phyloP scores from a whole-genome alignment of 1,139 yeast species.

The Waltiozyma sp. region DNA sequence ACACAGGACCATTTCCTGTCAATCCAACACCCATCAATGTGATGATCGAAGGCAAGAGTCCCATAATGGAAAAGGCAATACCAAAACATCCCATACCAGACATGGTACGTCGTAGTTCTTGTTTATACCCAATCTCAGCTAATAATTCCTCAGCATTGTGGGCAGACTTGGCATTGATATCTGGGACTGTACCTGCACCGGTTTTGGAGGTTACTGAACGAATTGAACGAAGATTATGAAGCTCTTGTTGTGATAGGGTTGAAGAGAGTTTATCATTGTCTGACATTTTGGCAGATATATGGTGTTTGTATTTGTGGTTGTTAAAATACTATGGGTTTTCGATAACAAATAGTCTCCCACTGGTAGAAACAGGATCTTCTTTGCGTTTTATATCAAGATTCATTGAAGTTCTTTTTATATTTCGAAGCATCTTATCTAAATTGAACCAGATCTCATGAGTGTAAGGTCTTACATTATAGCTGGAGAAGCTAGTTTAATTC shows the following conservation, averaged over 20 bases:
- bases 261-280: neutral
- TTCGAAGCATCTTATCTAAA: too few species aligned
- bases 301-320: too few species aligned
- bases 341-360: too few species aligned
- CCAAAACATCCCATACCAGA: constrained; percentile 6
- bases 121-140: constrained; percentile 8
- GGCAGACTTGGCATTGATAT: constrained; percentile 8
- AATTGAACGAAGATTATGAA: constrained; percentile 1
- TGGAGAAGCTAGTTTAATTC: too few species aligned
- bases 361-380: too few species aligned
- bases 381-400: too few species aligned
- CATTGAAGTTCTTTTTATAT: too few species aligned
- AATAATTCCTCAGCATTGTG: constrained; percentile 12
- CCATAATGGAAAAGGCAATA: constrained; percentile 9
- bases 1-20: constrained; percentile 40
- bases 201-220: constrained; percentile 10
- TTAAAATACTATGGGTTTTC: too few species aligned
- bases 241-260: neutral
- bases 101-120: constrained; percentile 6
- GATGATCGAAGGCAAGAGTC: constrained; percentile 6
- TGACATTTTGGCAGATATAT: too few species aligned
- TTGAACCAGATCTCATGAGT: too few species aligned
- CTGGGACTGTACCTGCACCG: constrained; percentile 24
- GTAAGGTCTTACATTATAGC: too few species aligned
- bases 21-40: constrained; percentile 33